Conservation (phyloP, 495 filamentous ascomycete genomes). For the Geopyxis carbonaria region DNA sequence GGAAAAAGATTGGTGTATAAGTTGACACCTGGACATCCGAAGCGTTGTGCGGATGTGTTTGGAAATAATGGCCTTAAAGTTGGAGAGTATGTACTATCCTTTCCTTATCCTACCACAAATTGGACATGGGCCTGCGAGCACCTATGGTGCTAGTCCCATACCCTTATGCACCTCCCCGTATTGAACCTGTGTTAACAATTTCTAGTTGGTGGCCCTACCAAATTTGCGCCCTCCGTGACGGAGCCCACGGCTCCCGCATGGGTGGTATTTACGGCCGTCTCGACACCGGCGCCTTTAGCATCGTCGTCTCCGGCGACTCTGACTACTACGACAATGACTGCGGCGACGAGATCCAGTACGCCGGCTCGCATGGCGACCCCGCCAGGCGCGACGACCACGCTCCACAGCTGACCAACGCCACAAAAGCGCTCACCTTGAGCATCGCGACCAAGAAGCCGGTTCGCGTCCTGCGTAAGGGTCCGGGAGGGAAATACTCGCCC, state of each 20-base stretch:
- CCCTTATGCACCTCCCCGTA: too few species aligned
- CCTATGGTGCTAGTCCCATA: too few species aligned
- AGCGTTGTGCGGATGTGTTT: constrained; percentile 25
- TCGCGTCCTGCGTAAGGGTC: constrained; percentile 30
- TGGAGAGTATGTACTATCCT: too few species aligned
- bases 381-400: constrained; percentile 1
- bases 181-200: too few species aligned
- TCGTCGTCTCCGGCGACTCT: constrained; percentile 31
- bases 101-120: too few species aligned
- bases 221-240: constrained; percentile 32
- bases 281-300: constrained; percentile 30
- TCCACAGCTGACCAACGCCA: constrained; percentile 19
- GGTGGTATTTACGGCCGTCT: constrained; percentile 32
- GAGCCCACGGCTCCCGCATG: constrained; percentile 32
- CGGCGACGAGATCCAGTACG: constrained; percentile 33
- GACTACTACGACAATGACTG: constrained; percentile 30
- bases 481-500: not conserved
- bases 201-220: constrained; percentile 36
- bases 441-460: constrained; percentile 22
- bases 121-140: too few species aligned
- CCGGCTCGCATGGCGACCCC: constrained; percentile 25
- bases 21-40: constrained; percentile 20
- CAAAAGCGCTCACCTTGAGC: constrained; percentile 26
- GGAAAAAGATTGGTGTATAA: constrained; percentile 14
- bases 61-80: constrained; percentile 32